Evolutionary conservation across 2,329 filamentous ascomycete genomes (phyloP).

Genomic region (Microcyclosporella mali): DNA sequence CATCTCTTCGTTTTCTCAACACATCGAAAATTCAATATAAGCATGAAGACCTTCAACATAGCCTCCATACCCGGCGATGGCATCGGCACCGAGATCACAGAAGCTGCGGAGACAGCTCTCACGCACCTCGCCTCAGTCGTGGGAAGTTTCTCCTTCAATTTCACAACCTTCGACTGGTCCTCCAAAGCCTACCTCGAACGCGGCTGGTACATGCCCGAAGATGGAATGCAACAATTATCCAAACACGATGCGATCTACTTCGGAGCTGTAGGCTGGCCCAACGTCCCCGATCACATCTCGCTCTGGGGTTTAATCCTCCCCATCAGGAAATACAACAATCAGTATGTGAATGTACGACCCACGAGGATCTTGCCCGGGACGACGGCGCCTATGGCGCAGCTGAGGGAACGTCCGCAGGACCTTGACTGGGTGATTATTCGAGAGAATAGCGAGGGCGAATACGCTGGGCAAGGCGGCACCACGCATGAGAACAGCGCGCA

Average conservation of each 20-base stretch:
- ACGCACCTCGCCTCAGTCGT: constrained; percentile 40
- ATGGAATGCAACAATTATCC: constrained; percentile 46
- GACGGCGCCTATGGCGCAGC: constrained; percentile 35
- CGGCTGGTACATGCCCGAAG: constrained; percentile 49
- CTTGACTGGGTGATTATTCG: constrained; percentile 46
- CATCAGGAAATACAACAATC: constrained; percentile 61
- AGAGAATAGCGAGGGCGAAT: constrained; percentile 46
- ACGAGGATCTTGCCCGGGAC: constrained; percentile 41
- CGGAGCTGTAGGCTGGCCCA: constrained; percentile 55
- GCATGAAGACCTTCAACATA: constrained; percentile 17
- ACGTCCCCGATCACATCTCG: constrained; percentile 59
- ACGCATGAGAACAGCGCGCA: constrained; percentile 37
- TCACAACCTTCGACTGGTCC: constrained; percentile 47
- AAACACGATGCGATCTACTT: constrained; percentile 53
- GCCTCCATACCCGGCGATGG: constrained; percentile 54
- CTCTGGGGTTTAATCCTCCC: constrained; percentile 62
- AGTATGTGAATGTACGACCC: constrained; percentile 62
- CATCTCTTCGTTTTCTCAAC: too few relatives aligned
- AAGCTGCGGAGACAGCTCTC: constrained; percentile 47
- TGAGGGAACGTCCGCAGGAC: constrained; percentile 29
- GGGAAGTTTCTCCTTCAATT: constrained; percentile 45
- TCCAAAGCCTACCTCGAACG: constrained; percentile 45
- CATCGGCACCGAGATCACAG: constrained; percentile 59
- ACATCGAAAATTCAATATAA: constrained; percentile 1
- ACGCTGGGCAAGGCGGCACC: constrained; percentile 41